Evolutionary conservation across 2,329 filamentous ascomycete species (phyloP), one percentile per base, ranked within the genome.

Genomic region (Diaporthe caulivora): DNA sequence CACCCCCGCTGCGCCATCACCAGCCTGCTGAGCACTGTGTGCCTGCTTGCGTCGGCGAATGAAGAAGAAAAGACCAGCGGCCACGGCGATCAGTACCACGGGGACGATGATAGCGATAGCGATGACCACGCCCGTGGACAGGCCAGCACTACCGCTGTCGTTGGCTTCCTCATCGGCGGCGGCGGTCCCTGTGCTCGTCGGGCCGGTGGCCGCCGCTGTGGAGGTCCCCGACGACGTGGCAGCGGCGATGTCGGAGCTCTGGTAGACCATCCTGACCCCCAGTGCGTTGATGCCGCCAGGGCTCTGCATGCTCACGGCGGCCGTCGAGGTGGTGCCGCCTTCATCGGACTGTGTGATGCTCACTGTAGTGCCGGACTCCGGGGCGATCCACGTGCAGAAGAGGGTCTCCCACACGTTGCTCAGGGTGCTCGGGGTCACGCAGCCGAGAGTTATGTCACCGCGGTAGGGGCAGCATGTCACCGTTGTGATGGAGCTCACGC

Each of bases 231-330:
- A 51, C 31, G 71, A 60, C n/a, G 76, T 57, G 18, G 71, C 64
- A 18, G 76, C 57, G 18, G 60, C 58, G 3, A 80, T 31, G 49
- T 83, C 81, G 10, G 76, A 80, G n/a, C 74, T 53, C 51, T 82
- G 77, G 67, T 82, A 80, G 15, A 83, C 78, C 81, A 83, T 83
- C 10, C 80, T 77, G 15, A 83, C 65, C 44, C 82, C 82, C 55
- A 77, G 82, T 0, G 81, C 82, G 47, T 83, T 81, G 34, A 83
- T 75, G 2, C 80, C 81, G 1, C 74, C 78, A 0, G 73, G 77
- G 9, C 76, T 76, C 5, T 51, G 72, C 70, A 82, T 77, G 4
- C 72, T 77, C 3, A 74, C 71, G 6, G 60, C 71, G 2, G 55
- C 68, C 1, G 79, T 81, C 5, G 75, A 77, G 5, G 78, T 79